Percentiles rank a stretch among this genome's conserved stretches.
Conservation (phyloP, 2,329 filamentous ascomycete genomes). For the Diaporthe amygdali region DNA sequence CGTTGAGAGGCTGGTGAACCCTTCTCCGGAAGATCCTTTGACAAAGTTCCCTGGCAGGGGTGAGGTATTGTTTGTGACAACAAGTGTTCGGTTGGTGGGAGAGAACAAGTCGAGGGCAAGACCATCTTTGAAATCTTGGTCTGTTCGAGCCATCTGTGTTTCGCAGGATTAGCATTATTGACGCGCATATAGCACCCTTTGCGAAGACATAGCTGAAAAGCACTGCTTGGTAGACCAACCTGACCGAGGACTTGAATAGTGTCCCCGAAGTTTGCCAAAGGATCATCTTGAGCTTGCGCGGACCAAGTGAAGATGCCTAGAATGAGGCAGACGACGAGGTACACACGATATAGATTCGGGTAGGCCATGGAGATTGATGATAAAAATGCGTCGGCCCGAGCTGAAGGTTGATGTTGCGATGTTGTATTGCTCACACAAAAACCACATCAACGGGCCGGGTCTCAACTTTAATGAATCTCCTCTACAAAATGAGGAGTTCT, state of each 20-base stretch:
- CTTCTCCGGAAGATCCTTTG: background rate
- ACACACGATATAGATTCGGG: too few relatives aligned
- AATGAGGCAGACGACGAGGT: background rate
- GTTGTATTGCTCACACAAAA: background rate
- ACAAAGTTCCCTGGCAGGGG: constrained; percentile 1
- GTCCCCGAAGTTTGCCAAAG: background rate
- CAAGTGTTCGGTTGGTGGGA: background rate
- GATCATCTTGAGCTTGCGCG: background rate
- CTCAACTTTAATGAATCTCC: background rate
- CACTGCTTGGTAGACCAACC: background rate
- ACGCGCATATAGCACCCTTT: background rate
- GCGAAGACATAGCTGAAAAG: background rate
- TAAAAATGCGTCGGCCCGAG: too few relatives aligned
- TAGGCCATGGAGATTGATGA: background rate
- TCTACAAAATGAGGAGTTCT: background rate
- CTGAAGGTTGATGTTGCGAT: too few relatives aligned
- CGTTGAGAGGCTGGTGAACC: background rate
- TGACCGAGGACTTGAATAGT: background rate
- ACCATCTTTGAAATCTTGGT: background rate
- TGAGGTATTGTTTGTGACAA: background rate
- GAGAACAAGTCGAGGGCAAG: background rate
- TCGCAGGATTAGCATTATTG: background rate
- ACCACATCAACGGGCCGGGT: background rate
- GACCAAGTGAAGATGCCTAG: background rate
- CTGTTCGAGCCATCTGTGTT: background rate